A percentile compares a stretch with the other conserved stretches of the same genome.
Conservation (phyloP, 1,139 yeast species). For the Pichia sp. region DNA sequence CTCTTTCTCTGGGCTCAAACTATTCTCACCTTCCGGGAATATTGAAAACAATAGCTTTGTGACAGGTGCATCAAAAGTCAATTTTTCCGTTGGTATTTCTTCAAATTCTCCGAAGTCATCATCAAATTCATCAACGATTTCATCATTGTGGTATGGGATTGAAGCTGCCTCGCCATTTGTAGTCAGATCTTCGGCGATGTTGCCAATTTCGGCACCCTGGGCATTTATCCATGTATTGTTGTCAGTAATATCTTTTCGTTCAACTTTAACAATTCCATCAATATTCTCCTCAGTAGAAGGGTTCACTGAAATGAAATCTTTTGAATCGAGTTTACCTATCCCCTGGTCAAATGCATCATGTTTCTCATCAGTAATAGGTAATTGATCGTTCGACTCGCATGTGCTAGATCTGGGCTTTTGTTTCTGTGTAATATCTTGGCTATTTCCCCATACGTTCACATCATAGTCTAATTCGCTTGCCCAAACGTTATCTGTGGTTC, state of each 20-base stretch:
- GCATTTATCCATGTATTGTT: background rate
- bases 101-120: constrained; percentile 29
- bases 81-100: constrained; percentile 1
- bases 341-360: background rate
- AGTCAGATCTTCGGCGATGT: background rate
- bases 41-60: background rate
- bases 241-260: background rate
- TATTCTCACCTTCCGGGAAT: background rate
- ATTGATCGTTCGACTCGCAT: background rate
- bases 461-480: background rate
- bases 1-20: background rate
- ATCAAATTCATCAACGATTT: background rate
- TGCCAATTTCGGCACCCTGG: background rate
- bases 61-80: constrained; percentile 9
- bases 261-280: background rate
- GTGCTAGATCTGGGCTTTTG: background rate
- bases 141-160: background rate
- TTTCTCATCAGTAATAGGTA: background rate
- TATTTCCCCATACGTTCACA: background rate
- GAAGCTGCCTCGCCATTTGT: background rate
- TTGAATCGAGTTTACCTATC: background rate
- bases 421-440: background rate
- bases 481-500: background rate
- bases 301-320: background rate
- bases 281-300: background rate